These are phyloP conservation scores for Diatrype stigma DNA, from an alignment of 2,329 filamentous ascomycete genomes.

Conservation along the genomic window DNA sequence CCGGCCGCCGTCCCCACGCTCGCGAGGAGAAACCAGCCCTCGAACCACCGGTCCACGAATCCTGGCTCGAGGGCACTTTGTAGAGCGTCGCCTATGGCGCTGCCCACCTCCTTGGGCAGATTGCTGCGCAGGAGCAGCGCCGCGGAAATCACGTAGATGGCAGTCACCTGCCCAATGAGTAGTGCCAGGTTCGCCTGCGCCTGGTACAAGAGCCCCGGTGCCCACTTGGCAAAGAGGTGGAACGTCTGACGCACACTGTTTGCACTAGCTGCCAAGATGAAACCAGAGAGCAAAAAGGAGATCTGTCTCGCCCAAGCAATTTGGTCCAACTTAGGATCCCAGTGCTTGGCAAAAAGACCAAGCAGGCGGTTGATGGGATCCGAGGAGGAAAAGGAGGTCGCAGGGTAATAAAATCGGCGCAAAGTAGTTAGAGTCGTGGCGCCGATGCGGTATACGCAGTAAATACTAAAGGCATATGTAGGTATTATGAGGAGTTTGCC, in stretches of 20 bases:
- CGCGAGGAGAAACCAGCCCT: constrained; percentile 75
- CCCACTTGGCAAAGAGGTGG: constrained; percentile 72
- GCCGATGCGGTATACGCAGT: constrained; percentile 79
- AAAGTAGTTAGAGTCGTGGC: constrained; percentile 67
- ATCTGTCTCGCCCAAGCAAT: constrained; percentile 81
- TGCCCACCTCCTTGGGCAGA: constrained; percentile 71
- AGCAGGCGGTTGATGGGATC: constrained; percentile 84
- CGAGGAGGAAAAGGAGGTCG: constrained; percentile 57
- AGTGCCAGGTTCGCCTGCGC: constrained; percentile 76
- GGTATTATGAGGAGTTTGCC: constrained; percentile 61
- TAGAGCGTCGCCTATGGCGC: constrained; percentile 72
- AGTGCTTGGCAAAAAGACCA: constrained; percentile 75
- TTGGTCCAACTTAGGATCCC: constrained; percentile 78
- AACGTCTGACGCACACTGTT: constrained; percentile 83
- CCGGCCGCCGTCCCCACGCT: constrained; percentile 64
- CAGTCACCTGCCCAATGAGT: constrained; percentile 73
- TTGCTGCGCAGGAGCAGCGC: constrained; percentile 74
- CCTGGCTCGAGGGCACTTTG: constrained; percentile 69
- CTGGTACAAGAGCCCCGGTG: constrained; percentile 66
- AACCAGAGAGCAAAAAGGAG: constrained; percentile 75
- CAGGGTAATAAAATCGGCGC: constrained; percentile 50
- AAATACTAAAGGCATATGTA: constrained; percentile 68
- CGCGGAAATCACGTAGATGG: constrained; percentile 80
- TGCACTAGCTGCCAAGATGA: constrained; percentile 78
- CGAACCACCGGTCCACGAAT: constrained; percentile 81